Conservation (phyloP, 2,329 filamentous ascomycete genomes). For the Paracoccidioides brasiliensis region DNA sequence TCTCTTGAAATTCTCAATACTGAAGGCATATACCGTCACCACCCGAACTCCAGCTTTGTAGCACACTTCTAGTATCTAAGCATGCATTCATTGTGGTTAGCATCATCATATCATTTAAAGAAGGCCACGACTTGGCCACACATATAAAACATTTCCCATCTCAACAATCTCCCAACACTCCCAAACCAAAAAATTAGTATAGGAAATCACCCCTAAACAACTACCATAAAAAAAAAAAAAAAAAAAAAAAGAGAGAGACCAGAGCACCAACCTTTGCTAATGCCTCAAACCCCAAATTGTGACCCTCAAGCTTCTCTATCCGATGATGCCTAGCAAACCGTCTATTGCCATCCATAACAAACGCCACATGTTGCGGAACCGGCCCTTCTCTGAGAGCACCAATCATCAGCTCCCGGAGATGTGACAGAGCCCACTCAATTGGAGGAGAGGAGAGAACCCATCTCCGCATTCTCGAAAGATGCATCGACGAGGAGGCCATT, state of each 20-base stretch:
- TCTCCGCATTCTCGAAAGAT: slow-evolving; percentile 49
- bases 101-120: neutral
- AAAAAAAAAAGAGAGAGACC: neutral
- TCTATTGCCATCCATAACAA: slow-evolving; percentile 97
- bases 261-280: slow-evolving; percentile 57
- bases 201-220: neutral
- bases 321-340: slow-evolving; percentile 80
- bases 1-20: slow-evolving; percentile 97
- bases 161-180: neutral
- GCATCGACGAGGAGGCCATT: slow-evolving; percentile 38
- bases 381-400: slow-evolving; percentile 80
- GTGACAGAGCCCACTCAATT: slow-evolving; percentile 73
- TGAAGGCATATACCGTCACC: slow-evolving; percentile 96
- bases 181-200: neutral
- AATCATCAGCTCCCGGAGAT: slow-evolving; percentile 72
- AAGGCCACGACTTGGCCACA: neutral
- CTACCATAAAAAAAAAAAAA: neutral
- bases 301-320: slow-evolving; percentile 93
- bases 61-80: slow-evolving; percentile 83
- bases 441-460: slow-evolving; percentile 84
- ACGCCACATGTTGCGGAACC: slow-evolving; percentile 91
- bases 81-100: slow-evolving; percentile 1
- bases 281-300: slow-evolving; percentile 91
- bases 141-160: neutral
- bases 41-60: slow-evolving; percentile 96